Percentiles rank a stretch among this genome's conserved stretches.
These are phyloP conservation scores for Plasmodium falciparum DNA, from an alignment of 169 alveolate genomes.

Conservation along the genomic window DNA sequence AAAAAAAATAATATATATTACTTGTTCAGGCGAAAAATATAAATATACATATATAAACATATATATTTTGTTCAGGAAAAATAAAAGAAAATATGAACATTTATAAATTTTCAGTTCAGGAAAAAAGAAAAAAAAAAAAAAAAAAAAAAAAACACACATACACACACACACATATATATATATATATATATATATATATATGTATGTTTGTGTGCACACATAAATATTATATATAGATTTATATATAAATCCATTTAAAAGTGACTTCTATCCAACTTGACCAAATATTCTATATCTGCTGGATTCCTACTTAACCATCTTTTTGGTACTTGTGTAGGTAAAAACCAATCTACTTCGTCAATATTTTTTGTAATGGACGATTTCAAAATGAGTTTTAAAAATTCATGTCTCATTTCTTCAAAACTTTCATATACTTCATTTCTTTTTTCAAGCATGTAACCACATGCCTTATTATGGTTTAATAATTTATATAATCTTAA, in stretches of 20 bases:
- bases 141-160: no score
- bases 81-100: no score
- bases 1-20: no score
- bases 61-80: no score
- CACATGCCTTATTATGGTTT: slow-evolving; percentile 52
- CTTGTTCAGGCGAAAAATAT: no score
- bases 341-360: slow-evolving; percentile 68
- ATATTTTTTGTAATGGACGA: slow-evolving; percentile 51
- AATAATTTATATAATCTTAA: slow-evolving; percentile 75
- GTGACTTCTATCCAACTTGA: slow-evolving; percentile 25
- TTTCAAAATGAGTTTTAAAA: slow-evolving; percentile 49
- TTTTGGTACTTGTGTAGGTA: slow-evolving; percentile 36
- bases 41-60: no score
- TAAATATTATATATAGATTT: not conserved
- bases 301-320: slow-evolving; percentile 39
- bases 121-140: no score
- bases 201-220: not conserved
- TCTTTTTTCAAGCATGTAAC: slow-evolving; percentile 61
- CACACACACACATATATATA: no score
- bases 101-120: no score
- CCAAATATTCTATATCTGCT: slow-evolving; percentile 44
- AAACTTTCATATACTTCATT: slow-evolving; percentile 57
- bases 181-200: not conserved
- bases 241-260: not conserved
- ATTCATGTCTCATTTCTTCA: slow-evolving; percentile 64